Conservation (phyloP, 805 yeast species). For the Cyberlindnera samutprakarnensis region DNA sequence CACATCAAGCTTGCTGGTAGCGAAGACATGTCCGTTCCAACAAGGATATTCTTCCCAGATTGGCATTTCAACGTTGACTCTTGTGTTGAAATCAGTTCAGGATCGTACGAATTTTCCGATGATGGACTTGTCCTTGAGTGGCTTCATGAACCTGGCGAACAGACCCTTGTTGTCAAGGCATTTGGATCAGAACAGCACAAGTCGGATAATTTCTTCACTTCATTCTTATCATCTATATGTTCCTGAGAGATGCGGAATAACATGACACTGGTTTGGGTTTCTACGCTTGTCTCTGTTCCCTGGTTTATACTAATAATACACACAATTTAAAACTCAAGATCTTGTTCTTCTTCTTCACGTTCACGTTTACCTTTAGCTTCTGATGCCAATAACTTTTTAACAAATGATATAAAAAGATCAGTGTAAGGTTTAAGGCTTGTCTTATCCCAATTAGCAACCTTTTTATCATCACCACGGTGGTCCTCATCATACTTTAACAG, state of each 20-base stretch:
- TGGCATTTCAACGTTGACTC: constrained; percentile 57
- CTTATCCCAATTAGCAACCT: constrained; percentile 42
- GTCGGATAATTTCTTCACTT: too few relatives aligned
- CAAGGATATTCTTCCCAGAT: constrained; percentile 61
- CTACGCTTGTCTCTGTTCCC: too few relatives aligned
- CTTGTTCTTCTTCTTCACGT: constrained; percentile 25
- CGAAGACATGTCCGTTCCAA: constrained; percentile 30
- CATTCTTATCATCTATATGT: too few relatives aligned
- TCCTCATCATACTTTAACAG: constrained; percentile 41
- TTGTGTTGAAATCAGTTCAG: constrained; percentile 46
- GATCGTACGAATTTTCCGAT: constrained; percentile 45
- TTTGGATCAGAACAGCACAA: too few relatives aligned
- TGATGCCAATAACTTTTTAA: constrained; percentile 45
- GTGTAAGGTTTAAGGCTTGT: constrained; percentile 69
- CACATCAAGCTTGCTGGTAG: constrained; percentile 35
- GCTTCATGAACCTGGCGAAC: constrained; percentile 49
- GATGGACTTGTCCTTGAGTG: constrained; percentile 47
- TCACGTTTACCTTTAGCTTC: constrained; percentile 40
- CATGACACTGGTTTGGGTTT: too few relatives aligned
- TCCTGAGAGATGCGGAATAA: too few relatives aligned
- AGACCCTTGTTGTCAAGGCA: constrained; percentile 23
- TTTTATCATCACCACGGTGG: constrained; percentile 12
- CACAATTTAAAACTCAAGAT: constrained; percentile 10
- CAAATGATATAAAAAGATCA: constrained; percentile 57
- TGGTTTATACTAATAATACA: too few relatives aligned